Evolutionary conservation across 441 rosid genomes (phyloP).

Genomic region (Erysimum cheiri): DNA sequence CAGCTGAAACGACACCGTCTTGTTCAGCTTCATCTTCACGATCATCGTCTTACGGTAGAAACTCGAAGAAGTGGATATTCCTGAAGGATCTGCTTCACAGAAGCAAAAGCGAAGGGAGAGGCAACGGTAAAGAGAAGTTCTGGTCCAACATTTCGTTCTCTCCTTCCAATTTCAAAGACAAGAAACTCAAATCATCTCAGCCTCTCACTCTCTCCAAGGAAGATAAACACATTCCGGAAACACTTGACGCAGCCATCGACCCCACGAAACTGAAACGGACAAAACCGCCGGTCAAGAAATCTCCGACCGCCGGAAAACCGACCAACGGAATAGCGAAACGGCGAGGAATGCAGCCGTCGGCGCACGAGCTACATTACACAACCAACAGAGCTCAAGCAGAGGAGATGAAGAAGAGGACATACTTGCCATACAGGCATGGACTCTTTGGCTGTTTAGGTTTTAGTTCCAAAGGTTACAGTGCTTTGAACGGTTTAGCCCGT

Average conservation of each 20-base stretch:
- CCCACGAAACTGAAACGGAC: slow-evolving; percentile 37
- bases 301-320: slow-evolving; percentile 54
- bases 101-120: slow-evolving; percentile 96
- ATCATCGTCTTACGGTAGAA: slow-evolving; percentile 88
- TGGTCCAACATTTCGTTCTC: slow-evolving; percentile 88
- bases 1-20: slow-evolving; percentile 53
- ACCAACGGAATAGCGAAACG: slow-evolving; percentile 78
- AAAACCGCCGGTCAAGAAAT: slow-evolving; percentile 30
- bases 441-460: slow-evolving; percentile 92
- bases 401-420: slow-evolving; percentile 95
- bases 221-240: slow-evolving; percentile 16
- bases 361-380: slow-evolving; percentile 92
- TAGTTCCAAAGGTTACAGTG: slow-evolving; percentile 95
- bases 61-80: slow-evolving; percentile 96
- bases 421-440: slow-evolving; percentile 91
- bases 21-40: slow-evolving; percentile 80
- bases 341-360: slow-evolving; percentile 75
- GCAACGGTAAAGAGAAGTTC: slow-evolving; percentile 71
- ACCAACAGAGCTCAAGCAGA: slow-evolving; percentile 91
- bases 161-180: slow-evolving; percentile 74
- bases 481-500: slow-evolving; percentile 84
- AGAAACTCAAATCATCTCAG: slow-evolving; percentile 47
- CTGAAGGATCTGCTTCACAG: slow-evolving; percentile 82
- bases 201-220: slow-evolving; percentile 1
- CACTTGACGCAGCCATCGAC: slow-evolving; percentile 19